Percentiles rank a stretch among this genome's conserved stretches.
Conservation (phyloP, 2,329 filamentous ascomycete species). For the Diplodia sapinea region DNA sequence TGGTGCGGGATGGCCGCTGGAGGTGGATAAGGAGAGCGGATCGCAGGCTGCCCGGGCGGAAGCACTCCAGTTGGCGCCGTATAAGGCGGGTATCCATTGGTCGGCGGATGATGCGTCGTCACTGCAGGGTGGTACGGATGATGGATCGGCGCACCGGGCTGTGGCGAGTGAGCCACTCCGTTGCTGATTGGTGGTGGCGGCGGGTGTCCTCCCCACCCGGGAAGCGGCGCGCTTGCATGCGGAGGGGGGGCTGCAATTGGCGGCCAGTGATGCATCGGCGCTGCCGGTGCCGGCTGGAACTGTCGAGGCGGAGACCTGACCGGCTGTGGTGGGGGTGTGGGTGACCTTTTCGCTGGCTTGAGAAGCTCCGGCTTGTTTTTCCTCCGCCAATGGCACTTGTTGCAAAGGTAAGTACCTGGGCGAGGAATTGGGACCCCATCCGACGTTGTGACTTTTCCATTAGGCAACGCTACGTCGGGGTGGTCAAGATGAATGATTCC, state of each 20-base stretch:
- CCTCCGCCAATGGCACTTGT: slow-evolving; percentile 57
- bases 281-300: slow-evolving; percentile 38
- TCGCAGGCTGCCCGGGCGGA: slow-evolving; percentile 39
- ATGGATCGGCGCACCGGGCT: slow-evolving; percentile 38
- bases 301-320: slow-evolving; percentile 43
- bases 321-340: slow-evolving; percentile 34
- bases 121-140: slow-evolving; percentile 39
- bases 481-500: slow-evolving; percentile 37
- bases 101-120: slow-evolving; percentile 40
- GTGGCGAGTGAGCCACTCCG: slow-evolving; percentile 40
- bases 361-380: slow-evolving; percentile 43
- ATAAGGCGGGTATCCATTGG: slow-evolving; percentile 45
- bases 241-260: slow-evolving; percentile 36
- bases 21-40: slow-evolving; percentile 39
- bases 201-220: slow-evolving; percentile 40
- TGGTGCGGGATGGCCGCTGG: slow-evolving; percentile 42
- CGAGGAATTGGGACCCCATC: slow-evolving; percentile 31
- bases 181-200: slow-evolving; percentile 37
- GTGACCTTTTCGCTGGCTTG: slow-evolving; percentile 41
- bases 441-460: slow-evolving; percentile 37
- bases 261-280: slow-evolving; percentile 36
- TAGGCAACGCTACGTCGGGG: slow-evolving; percentile 33
- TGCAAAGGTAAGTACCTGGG: slow-evolving; percentile 49
- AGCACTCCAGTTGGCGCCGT: slow-evolving; percentile 40
- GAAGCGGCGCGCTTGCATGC: slow-evolving; percentile 39